These are phyloP conservation scores for Ramalina intermedia DNA, from an alignment of 495 filamentous ascomycete genomes.

Conservation along the genomic window DNA sequence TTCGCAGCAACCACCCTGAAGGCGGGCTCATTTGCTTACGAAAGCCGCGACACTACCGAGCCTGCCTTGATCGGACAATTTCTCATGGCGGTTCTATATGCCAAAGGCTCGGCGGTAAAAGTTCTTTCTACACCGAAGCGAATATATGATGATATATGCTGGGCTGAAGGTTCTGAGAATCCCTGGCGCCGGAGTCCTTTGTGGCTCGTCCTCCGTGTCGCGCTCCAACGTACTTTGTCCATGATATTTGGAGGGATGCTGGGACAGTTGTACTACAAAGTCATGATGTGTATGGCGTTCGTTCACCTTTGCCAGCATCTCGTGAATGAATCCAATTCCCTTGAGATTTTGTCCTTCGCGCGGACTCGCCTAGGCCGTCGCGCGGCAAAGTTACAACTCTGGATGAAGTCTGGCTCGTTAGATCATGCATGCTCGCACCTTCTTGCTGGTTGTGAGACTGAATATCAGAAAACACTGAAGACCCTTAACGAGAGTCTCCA, in stretches of 20 bases:
- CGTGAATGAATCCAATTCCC: slow-evolving; percentile 10
- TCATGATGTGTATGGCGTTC: slow-evolving; percentile 33
- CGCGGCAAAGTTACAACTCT: slow-evolving; percentile 41
- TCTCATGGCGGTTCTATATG: slow-evolving; percentile 42
- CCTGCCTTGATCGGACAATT: slow-evolving; percentile 40
- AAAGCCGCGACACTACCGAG: slow-evolving; percentile 39
- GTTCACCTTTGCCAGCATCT: slow-evolving; percentile 28
- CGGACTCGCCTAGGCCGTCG: slow-evolving; percentile 45
- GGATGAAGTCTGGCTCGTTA: slow-evolving; percentile 10
- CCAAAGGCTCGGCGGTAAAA: slow-evolving; percentile 24
- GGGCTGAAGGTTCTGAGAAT: slow-evolving; percentile 21
- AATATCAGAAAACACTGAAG: slow-evolving; percentile 18
- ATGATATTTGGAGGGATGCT: slow-evolving; percentile 26
- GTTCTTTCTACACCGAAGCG: slow-evolving; percentile 33
- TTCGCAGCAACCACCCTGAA: slow-evolving; percentile 38
- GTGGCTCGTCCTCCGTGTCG: slow-evolving; percentile 47
- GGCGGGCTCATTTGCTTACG: slow-evolving; percentile 27
- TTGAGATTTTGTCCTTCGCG: slow-evolving; percentile 24
- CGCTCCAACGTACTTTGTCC: slow-evolving; percentile 32
- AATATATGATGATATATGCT: slow-evolving; percentile 44
- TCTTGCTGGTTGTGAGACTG: neutral
- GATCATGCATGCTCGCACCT: neutral
- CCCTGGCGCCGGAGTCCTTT: slow-evolving; percentile 44
- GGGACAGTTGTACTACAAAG: slow-evolving; percentile 44
- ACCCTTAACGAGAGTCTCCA: slow-evolving; percentile 16